Conservation (phyloP, 306 rosid species). For the Cicer chorassanicum region DNA sequence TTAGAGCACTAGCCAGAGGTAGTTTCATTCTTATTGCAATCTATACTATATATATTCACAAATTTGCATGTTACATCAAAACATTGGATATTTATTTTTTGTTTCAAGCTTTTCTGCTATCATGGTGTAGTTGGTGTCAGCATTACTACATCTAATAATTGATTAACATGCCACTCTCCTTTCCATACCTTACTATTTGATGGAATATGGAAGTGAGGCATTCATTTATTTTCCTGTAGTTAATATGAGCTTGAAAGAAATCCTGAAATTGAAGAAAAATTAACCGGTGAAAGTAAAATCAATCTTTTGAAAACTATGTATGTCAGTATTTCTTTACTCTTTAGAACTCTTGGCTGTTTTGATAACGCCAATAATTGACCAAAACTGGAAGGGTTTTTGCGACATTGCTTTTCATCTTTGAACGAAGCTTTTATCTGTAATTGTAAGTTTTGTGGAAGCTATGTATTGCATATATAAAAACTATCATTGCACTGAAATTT, state of each 20-base stretch:
- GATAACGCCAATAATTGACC: conserved; percentile 10
- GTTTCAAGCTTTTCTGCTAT: conserved; percentile 38
- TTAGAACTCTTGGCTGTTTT: conserved; percentile 4
- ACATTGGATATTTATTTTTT: conserved; percentile 32
- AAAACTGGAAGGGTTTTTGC: not conserved
- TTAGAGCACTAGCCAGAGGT: conserved; percentile 96
- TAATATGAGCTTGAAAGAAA: conserved; percentile 11
- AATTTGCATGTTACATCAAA: not conserved
- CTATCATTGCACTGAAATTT: conserved; percentile 10
- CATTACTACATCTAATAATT: conserved; percentile 15
- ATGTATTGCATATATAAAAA: conserved; percentile 8
- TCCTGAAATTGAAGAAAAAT: not conserved
- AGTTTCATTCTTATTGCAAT: conserved; percentile 37
- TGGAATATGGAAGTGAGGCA: not conserved
- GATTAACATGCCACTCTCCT: not conserved
- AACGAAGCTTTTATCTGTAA: conserved; percentile 22
- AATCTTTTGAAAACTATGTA: not conserved
- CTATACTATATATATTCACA: conserved; percentile 1
- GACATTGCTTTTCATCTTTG: conserved; percentile 1
- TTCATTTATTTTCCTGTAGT: not conserved
- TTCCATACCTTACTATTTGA: not conserved
- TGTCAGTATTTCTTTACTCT: not conserved
- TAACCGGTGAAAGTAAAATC: not conserved
- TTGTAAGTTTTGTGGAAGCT: conserved; percentile 10
- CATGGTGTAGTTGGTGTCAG: not conserved